Conservation (phyloP, 352 stramenopile genomes). For the Globisporangium irregulare region DNA sequence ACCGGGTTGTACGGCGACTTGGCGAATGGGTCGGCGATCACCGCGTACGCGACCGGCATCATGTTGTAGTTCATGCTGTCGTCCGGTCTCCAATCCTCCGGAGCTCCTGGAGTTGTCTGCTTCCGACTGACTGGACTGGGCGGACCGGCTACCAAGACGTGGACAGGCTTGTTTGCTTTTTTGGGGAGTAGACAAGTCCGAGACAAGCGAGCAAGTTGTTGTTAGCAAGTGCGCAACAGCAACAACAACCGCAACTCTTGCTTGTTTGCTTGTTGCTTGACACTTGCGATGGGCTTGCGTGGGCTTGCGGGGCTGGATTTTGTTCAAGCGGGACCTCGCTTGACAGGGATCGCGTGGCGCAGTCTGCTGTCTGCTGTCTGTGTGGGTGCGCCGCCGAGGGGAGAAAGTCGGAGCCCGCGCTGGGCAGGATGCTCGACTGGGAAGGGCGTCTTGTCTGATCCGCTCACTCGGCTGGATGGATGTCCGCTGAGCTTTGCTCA, state of each 20-base stretch:
- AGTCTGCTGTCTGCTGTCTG: background rate
- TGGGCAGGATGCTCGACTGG: background rate
- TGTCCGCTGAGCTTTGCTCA: background rate
- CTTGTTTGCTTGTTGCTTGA: conserved; percentile 4
- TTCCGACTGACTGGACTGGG: background rate
- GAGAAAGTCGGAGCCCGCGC: conserved; percentile 4
- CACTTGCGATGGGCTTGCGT: background rate
- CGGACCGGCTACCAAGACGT: background rate
- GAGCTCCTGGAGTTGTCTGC: background rate
- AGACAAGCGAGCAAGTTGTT: background rate
- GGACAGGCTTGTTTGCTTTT: background rate
- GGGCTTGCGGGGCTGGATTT: conserved; percentile 4
- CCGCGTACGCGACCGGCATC: conserved; percentile 11
- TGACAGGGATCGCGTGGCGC: background rate
- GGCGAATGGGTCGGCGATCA: conserved; percentile 27
- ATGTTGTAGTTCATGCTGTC: conserved; percentile 14
- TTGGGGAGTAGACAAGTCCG: background rate
- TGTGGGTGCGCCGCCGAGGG: background rate
- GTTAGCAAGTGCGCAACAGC: background rate
- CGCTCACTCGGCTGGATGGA: conserved; percentile 1
- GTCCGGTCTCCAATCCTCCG: background rate
- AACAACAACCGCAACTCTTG: background rate
- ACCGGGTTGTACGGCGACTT: conserved; percentile 38
- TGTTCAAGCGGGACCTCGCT: background rate
- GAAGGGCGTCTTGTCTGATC: background rate